Evolutionary conservation across 495 filamentous ascomycete genomes (phyloP).

Genomic region (Aspergillus bridgeri): DNA sequence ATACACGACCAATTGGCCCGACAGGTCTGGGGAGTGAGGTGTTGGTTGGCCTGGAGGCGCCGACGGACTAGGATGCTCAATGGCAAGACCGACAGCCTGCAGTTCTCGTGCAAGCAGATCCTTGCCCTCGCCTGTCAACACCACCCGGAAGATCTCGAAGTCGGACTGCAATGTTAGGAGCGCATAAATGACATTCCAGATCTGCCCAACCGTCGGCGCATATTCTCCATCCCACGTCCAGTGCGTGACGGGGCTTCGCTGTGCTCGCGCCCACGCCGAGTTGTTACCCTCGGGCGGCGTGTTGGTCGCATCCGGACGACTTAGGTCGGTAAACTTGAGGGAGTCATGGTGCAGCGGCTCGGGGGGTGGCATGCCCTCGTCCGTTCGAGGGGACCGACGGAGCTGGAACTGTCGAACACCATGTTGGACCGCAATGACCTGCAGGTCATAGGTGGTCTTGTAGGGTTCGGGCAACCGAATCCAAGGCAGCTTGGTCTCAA

Average conservation of each 20-base stretch:
- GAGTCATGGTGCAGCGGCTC: conserved; percentile 24
- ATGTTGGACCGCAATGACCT: conserved; percentile 17
- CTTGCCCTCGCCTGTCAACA: conserved; percentile 13
- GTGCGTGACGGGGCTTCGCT: conserved; percentile 25
- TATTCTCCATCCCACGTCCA: conserved; percentile 29
- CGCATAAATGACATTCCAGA: conserved; percentile 55
- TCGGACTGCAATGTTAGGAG: conserved; percentile 27
- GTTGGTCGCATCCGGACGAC: conserved; percentile 9
- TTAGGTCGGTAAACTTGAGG: conserved; percentile 19
- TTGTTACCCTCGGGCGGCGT: conserved; percentile 29
- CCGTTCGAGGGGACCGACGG: conserved; percentile 13
- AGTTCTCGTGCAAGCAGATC: conserved; percentile 16
- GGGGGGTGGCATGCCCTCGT: conserved; percentile 21
- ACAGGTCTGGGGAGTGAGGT: conserved; percentile 9
- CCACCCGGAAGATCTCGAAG: conserved; percentile 18
- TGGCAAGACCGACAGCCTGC: conserved; percentile 20
- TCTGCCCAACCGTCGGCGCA: conserved; percentile 47
- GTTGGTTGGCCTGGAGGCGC: conserved; percentile 23
- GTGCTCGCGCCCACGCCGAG: conserved; percentile 37
- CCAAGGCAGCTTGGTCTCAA: conserved; percentile 12
- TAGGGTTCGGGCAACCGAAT: conserved; percentile 24
- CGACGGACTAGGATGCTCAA: conserved; percentile 17
- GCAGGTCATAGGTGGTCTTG: conserved; percentile 20
- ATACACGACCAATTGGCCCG: conserved; percentile 18
- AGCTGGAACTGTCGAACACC: conserved; percentile 20